These are phyloP conservation scores for Sideroxylon spinosum DNA, from an alignment of 179 eudicot species.

Conservation along the genomic window DNA sequence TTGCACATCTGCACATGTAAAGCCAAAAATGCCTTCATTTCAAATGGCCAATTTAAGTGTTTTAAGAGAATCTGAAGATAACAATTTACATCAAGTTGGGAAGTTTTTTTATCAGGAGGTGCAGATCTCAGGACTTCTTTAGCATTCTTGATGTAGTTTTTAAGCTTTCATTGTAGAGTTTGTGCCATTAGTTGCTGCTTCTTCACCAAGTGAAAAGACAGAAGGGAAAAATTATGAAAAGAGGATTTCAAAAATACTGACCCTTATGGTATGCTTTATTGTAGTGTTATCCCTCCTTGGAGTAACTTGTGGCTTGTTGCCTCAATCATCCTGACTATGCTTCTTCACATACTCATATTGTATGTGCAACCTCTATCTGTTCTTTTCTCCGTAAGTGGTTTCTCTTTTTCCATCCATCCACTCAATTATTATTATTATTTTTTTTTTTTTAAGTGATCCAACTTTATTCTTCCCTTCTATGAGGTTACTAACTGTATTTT, in stretches of 20 bases:
- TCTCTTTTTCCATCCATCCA: slow-evolving; percentile 4
- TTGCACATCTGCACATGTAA: not conserved
- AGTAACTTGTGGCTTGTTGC: slow-evolving; percentile 95
- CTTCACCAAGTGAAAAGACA: not conserved
- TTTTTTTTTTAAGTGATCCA: slow-evolving; percentile 2
- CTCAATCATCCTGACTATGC: slow-evolving; percentile 82
- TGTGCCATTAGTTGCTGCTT: not conserved
- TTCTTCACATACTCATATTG: slow-evolving; percentile 79
- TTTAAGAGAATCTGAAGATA: slow-evolving; percentile 9
- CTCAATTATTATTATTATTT: not conserved
- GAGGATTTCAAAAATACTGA: slow-evolving; percentile 1
- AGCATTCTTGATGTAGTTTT: no score
- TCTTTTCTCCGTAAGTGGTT: slow-evolving; percentile 84
- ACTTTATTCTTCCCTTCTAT: not conserved
- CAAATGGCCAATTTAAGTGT: not conserved
- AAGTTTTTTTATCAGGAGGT: not conserved
- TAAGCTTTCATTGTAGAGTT: no score
- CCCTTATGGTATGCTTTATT: slow-evolving; percentile 18
- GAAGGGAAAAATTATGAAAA: not conserved
- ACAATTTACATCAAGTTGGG: not conserved
- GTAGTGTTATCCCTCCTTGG: slow-evolving; percentile 90
- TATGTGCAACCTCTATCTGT: slow-evolving; percentile 81
- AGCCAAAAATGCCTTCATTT: not conserved
- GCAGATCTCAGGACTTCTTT: not conserved
- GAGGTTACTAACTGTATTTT: slow-evolving; percentile 10